phyloP scores from a whole-genome alignment of 169 alveolate genomes.

The Sarcocystis neurona region DNA sequence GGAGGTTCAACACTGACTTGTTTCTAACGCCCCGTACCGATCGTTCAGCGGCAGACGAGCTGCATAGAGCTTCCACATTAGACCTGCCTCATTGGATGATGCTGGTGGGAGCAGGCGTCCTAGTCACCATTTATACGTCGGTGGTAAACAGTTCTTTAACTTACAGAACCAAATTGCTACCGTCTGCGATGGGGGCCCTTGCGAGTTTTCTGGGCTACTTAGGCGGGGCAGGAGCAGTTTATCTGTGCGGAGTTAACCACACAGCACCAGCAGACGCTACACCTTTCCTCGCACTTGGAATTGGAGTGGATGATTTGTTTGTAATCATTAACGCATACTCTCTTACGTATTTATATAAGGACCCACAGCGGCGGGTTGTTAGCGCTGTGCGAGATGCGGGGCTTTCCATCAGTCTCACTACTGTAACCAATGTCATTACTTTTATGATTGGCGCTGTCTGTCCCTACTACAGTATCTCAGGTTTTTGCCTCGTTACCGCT shows the following conservation, averaged over 20 bases:
- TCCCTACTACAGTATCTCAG: slow-evolving; percentile 68
- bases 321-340: slow-evolving; percentile 77
- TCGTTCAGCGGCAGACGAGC: slow-evolving; percentile 38
- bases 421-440: slow-evolving; percentile 69
- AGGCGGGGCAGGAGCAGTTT: slow-evolving; percentile 74
- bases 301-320: slow-evolving; percentile 80
- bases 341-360: slow-evolving; percentile 71
- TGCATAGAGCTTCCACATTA: slow-evolving; percentile 26
- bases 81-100: slow-evolving; percentile 19
- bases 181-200: slow-evolving; percentile 60
- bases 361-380: slow-evolving; percentile 73
- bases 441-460: slow-evolving; percentile 71
- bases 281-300: slow-evolving; percentile 75
- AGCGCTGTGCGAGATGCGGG: slow-evolving; percentile 79
- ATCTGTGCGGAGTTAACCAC: slow-evolving; percentile 70
- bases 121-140: slow-evolving; percentile 20
- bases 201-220: slow-evolving; percentile 71
- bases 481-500: slow-evolving; percentile 73
- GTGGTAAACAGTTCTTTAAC: slow-evolving; percentile 35
- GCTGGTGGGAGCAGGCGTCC: slow-evolving; percentile 9
- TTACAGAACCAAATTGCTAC: slow-evolving; percentile 40
- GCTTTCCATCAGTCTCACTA: slow-evolving; percentile 72
- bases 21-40: slow-evolving; percentile 8
- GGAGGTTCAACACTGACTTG: not conserved
- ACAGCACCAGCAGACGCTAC: slow-evolving; percentile 75